phyloP scores from a whole-genome alignment of 306 rosid genomes.

The Gastrolobium villosum region DNA sequence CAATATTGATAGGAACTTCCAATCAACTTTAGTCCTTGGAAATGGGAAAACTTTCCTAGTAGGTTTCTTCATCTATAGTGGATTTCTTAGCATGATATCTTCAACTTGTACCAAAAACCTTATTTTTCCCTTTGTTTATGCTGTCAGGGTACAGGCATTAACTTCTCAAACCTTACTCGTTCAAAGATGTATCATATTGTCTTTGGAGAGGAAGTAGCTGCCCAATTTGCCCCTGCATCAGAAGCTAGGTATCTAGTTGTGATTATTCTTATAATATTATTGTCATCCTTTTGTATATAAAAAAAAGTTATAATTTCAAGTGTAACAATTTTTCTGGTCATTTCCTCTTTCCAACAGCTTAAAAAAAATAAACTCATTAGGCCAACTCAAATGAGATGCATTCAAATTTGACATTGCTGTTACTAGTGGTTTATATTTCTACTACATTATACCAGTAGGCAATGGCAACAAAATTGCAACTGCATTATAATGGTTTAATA shows the following conservation, averaged over 20 bases:
- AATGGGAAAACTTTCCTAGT: slow-evolving; percentile 71
- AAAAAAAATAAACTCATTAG: background rate
- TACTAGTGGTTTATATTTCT: background rate
- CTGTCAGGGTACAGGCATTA: slow-evolving; percentile 79
- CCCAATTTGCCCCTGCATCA: slow-evolving; percentile 70
- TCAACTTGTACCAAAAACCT: background rate
- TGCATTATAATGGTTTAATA: background rate
- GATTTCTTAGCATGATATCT: slow-evolving; percentile 4
- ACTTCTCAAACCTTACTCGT: slow-evolving; percentile 73
- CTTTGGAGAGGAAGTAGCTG: slow-evolving; percentile 72
- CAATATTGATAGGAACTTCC: slow-evolving; percentile 84
- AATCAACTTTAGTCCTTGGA: slow-evolving; percentile 76
- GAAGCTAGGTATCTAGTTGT: slow-evolving; percentile 82
- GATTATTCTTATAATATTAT: slow-evolving; percentile 2
- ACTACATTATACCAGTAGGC: background rate
- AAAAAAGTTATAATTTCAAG: slow-evolving; percentile 5
- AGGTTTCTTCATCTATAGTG: slow-evolving; percentile 35
- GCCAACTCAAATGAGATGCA: background rate
- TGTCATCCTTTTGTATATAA: background rate
- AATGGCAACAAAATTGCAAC: background rate
- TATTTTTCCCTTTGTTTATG: slow-evolving; percentile 28
- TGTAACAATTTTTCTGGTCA: background rate
- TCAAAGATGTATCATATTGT: slow-evolving; percentile 74
- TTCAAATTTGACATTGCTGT: background rate
- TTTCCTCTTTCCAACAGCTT: slow-evolving; percentile 1